Conservation (phyloP, 805 yeast species). For the Middelhovenomyces tepae region DNA sequence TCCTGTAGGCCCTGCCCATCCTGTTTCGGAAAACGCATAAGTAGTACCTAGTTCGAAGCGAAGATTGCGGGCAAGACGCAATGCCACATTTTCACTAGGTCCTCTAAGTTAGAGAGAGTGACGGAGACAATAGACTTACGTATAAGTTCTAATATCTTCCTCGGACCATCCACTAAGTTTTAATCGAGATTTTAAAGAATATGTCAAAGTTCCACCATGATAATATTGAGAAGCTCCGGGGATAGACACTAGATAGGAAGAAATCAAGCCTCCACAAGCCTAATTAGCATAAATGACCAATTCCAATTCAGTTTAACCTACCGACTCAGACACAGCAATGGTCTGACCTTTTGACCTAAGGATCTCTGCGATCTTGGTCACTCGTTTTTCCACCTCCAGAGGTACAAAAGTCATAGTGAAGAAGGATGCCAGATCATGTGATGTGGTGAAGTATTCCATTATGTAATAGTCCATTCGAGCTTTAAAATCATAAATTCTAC, state of each 20-base stretch:
- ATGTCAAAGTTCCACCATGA: conserved; percentile 76
- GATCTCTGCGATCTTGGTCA: conserved; percentile 51
- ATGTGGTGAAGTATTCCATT: too few relatives aligned
- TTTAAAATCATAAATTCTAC: too few relatives aligned
- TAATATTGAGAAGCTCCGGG: conserved; percentile 82
- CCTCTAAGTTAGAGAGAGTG: conserved; percentile 32
- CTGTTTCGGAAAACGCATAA: conserved; percentile 75
- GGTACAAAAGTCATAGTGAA: conserved; percentile 4
- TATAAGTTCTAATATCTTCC: conserved; percentile 58
- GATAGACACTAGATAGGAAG: conserved; percentile 70
- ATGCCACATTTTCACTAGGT: conserved; percentile 67
- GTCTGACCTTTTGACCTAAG: conserved; percentile 50
- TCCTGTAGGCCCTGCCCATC: conserved; percentile 69
- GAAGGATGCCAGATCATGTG: too few relatives aligned
- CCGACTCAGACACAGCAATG: conserved; percentile 70
- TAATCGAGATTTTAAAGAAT: conserved; percentile 65
- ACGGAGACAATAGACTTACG: conserved; percentile 23
- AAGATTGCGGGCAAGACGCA: conserved; percentile 68
- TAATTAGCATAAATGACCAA: conserved; percentile 5
- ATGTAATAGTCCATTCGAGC: too few relatives aligned
- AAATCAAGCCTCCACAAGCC: conserved; percentile 81
- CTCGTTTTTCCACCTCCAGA: neutral
- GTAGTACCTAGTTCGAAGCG: conserved; percentile 76
- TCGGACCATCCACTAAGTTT: conserved; percentile 72
- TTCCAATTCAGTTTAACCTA: conserved; percentile 2